Evolutionary conservation across 1,284 basidiomycete species (phyloP).

Genomic region (Papiliotrema nemorosa): DNA sequence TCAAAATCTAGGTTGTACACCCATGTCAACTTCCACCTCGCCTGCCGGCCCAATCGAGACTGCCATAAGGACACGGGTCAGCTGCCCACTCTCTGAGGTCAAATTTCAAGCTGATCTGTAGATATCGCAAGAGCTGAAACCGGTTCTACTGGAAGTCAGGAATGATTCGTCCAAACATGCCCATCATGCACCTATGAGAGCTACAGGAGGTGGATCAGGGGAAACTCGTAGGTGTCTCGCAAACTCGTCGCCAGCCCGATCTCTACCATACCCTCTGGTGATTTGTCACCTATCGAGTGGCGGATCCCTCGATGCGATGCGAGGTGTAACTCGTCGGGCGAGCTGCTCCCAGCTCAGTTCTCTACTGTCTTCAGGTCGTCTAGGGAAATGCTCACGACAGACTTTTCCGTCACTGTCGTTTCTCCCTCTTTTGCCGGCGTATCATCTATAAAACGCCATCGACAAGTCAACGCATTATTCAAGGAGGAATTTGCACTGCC

Average conservation of each 20-base stretch:
- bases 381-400: slow-evolving; percentile 15
- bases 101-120: background rate
- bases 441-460: slow-evolving; percentile 46
- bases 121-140: slow-evolving; percentile 26
- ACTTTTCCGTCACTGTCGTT: slow-evolving; percentile 49
- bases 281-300: too few species aligned
- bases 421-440: slow-evolving; percentile 42
- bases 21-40: background rate
- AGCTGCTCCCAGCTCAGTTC: too few species aligned
- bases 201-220: slow-evolving; percentile 44
- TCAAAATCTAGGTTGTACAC: background rate
- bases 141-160: slow-evolving; percentile 40
- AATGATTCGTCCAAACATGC: slow-evolving; percentile 49
- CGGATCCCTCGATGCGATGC: too few species aligned
- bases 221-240: slow-evolving; percentile 45
- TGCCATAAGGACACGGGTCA: background rate
- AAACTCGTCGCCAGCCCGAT: background rate
- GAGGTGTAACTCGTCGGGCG: too few species aligned
- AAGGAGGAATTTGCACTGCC: slow-evolving; percentile 47
- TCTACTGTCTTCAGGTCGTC: background rate
- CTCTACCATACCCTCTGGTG: too few species aligned
- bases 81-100: background rate
- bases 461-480: slow-evolving; percentile 47
- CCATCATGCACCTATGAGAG: slow-evolving; percentile 48
- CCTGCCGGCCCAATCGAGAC: slow-evolving; percentile 1